A percentile compares a stretch with the other conserved stretches of the same genome.
phyloP scores from a whole-genome alignment of 768 basidiomycete genomes.

The Hortiboletus campestris region DNA sequence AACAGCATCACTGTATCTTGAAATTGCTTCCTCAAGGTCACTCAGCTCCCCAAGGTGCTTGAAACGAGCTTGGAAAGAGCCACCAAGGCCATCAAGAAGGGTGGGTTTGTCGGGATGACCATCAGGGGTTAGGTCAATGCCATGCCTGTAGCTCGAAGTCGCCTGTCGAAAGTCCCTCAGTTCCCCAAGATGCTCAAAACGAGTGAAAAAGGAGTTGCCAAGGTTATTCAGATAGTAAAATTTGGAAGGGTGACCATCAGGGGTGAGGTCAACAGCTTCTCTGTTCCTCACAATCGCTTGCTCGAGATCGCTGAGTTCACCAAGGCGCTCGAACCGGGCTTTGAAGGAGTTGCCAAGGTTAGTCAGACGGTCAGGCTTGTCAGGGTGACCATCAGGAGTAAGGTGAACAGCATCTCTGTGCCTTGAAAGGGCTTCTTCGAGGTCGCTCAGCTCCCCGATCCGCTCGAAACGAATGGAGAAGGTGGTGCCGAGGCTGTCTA shows the following conservation, averaged over 20 bases:
- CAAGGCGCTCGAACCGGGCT: not conserved
- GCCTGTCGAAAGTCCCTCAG: not conserved
- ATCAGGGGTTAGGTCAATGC: no score
- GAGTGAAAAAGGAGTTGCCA: not conserved
- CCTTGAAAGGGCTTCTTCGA: not conserved
- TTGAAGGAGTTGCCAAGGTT: no score
- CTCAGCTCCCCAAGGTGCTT: not conserved
- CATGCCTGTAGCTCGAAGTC: not conserved
- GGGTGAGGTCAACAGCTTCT: not conserved
- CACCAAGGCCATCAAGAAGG: no score
- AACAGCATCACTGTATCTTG: no score
- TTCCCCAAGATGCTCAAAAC: not conserved
- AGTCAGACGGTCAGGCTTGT: no score
- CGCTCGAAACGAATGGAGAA: not conserved
- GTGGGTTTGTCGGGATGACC: no score
- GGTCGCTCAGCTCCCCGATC: not conserved
- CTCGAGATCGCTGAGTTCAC: not conserved
- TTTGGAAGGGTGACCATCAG: not conserved
- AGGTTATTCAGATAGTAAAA: not conserved
- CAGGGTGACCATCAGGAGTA: no score
- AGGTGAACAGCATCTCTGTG: no score
- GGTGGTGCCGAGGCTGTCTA: not conserved
- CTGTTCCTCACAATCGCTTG: not conserved
- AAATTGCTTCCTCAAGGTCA: not conserved
- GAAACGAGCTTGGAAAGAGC: not conserved